phyloP scores from a whole-genome alignment of 192 early-diverging fungal genomes.

The Paraglomus brasilianum region DNA sequence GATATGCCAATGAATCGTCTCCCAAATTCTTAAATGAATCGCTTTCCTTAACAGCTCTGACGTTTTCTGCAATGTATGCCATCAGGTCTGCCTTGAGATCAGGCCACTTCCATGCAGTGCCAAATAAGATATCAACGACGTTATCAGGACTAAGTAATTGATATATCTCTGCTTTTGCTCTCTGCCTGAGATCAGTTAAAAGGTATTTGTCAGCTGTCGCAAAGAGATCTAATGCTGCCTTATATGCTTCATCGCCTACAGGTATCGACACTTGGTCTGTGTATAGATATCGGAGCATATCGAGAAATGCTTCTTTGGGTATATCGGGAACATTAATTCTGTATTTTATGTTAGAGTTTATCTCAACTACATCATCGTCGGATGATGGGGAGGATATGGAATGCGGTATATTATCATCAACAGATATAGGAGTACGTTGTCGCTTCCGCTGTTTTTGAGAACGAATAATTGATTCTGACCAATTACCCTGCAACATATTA shows the following conservation, averaged over 20 bases:
- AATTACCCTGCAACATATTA: conserved; percentile 20
- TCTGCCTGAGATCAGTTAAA: neutral
- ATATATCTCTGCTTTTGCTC: conserved; percentile 3
- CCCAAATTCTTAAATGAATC: conserved; percentile 7
- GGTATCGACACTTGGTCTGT: conserved; percentile 31
- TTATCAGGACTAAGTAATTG: neutral
- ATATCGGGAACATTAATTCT: conserved; percentile 12
- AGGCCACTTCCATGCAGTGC: conserved; percentile 13
- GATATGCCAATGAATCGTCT: too few species aligned
- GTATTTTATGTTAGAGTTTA: neutral
- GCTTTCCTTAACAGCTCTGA: neutral
- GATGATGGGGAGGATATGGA: too few species aligned
- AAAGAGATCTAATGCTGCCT: neutral
- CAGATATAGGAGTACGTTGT: too few species aligned
- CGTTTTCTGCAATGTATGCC: neutral
- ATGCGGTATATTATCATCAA: too few species aligned
- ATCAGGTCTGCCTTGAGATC: conserved; percentile 14
- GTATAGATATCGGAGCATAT: conserved; percentile 14
- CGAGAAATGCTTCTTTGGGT: neutral
- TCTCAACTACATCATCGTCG: too few species aligned
- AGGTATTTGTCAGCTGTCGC: conserved; percentile 14
- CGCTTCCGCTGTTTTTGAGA: too few species aligned
- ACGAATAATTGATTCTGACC: conserved; percentile 11
- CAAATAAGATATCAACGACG: conserved; percentile 6
- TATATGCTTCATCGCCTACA: too few species aligned